Conservation (phyloP, 2,329 filamentous ascomycete species). For the Aspergillus sergii region DNA sequence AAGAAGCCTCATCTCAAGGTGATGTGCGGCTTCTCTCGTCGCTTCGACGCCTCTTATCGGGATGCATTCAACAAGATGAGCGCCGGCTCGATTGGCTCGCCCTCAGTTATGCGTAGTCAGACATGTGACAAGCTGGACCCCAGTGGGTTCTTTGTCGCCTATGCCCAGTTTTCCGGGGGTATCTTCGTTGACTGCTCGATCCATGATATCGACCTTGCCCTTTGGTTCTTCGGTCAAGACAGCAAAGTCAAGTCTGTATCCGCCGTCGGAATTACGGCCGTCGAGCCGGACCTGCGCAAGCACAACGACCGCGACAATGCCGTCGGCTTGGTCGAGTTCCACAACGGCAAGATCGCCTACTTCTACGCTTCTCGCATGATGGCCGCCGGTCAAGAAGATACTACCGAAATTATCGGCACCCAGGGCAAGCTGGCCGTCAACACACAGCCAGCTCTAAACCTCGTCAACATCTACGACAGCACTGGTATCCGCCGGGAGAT, state of each 20-base stretch:
- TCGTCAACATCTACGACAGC: constrained; percentile 60
- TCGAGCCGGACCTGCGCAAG: constrained; percentile 60
- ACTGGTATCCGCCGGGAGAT: constrained; percentile 62
- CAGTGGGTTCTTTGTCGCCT: constrained; percentile 68
- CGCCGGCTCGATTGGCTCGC: constrained; percentile 60
- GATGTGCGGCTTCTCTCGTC: constrained; percentile 67
- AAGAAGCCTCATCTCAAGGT: constrained; percentile 64
- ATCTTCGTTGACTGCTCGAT: constrained; percentile 73
- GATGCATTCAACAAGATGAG: constrained; percentile 58
- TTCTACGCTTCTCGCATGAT: constrained; percentile 68
- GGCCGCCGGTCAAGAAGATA: constrained; percentile 68
- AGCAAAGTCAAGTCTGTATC: constrained; percentile 58
- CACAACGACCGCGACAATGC: constrained; percentile 66
- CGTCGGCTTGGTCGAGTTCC: constrained; percentile 67
- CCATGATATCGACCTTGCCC: constrained; percentile 68
- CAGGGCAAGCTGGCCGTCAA: constrained; percentile 66
- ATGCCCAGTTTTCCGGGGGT: constrained; percentile 66
- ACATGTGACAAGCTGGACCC: constrained; percentile 69
- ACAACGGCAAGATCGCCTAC: constrained; percentile 64
- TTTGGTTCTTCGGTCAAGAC: constrained; percentile 65
- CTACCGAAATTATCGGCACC: constrained; percentile 69
- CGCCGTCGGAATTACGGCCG: constrained; percentile 60
- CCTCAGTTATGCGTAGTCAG: constrained; percentile 64
- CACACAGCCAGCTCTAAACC: constrained; percentile 57
- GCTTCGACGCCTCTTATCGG: constrained; percentile 68